phyloP scores from a whole-genome alignment of 2,329 filamentous ascomycete species.

The Xylaria sp. region DNA sequence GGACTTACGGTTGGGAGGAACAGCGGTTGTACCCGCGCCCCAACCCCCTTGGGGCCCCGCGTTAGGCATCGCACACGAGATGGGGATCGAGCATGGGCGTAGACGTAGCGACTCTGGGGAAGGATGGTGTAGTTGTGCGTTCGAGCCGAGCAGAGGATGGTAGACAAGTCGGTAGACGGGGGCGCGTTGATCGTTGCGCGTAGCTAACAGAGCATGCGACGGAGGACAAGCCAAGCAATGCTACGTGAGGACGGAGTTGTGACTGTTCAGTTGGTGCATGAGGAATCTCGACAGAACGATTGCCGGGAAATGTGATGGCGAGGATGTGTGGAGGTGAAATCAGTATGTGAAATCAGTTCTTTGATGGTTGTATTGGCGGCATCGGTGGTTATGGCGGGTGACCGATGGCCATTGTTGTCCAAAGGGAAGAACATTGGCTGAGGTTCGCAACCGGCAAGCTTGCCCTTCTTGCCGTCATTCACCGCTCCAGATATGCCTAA shows the following conservation, averaged over 20 bases:
- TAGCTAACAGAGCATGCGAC: background rate
- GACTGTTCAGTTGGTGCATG: background rate
- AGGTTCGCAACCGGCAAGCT: conserved; percentile 41
- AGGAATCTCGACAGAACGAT: background rate
- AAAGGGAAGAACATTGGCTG: background rate
- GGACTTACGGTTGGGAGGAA: conserved; percentile 47
- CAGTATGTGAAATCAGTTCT: conserved; percentile 19
- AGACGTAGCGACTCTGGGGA: background rate
- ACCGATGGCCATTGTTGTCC: conserved; percentile 22
- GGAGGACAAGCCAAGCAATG: conserved; percentile 7
- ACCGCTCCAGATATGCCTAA: conserved; percentile 36
- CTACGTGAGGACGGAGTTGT: background rate
- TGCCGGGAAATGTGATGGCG: background rate
- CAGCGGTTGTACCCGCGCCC: conserved; percentile 40
- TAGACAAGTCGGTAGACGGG: background rate
- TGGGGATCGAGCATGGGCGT: conserved; percentile 40
- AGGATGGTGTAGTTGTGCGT: background rate
- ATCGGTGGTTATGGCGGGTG: background rate
- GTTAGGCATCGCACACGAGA: conserved; percentile 44
- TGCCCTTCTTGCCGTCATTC: conserved; percentile 40
- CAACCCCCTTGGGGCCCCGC: conserved; percentile 43
- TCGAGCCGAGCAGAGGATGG: background rate
- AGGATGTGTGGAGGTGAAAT: conserved; percentile 3
- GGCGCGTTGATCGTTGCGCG: conserved; percentile 10
- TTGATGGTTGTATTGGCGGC: conserved; percentile 9